Percentiles rank a stretch among this genome's conserved stretches.
These are phyloP conservation scores for Santalum album DNA, from an alignment of 164 flowering plant species.

Conservation along the genomic window DNA sequence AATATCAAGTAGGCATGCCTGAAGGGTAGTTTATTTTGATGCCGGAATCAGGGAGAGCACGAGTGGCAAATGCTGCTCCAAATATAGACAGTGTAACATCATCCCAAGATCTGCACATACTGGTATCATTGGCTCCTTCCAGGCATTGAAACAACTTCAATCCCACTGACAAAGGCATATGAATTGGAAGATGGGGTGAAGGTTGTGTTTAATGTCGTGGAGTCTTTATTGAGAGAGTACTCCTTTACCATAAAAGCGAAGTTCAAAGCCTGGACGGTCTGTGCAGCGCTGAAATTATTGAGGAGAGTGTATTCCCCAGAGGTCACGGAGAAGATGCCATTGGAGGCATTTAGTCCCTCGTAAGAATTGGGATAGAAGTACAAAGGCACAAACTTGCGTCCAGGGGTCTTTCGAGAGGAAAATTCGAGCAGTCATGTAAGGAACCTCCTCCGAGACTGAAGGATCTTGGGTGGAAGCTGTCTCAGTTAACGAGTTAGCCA, in stretches of 20 bases:
- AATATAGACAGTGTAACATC: constrained; percentile 50
- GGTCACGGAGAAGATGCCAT: constrained; percentile 47
- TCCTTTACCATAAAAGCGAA: constrained; percentile 57
- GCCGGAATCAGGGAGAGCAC: constrained; percentile 24
- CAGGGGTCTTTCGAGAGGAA: constrained; percentile 62
- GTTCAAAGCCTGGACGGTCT: constrained; percentile 50
- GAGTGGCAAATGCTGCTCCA: constrained; percentile 54
- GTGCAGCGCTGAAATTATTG: constrained; percentile 61
- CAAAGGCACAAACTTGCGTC: constrained; percentile 63
- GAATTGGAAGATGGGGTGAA: constrained; percentile 48
- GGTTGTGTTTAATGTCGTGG: constrained; percentile 35
- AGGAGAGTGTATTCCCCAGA: constrained; percentile 46
- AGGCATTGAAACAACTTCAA: constrained; percentile 83
- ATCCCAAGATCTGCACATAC: constrained; percentile 55
- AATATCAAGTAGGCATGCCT: constrained; percentile 32
- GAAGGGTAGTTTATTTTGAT: constrained; percentile 30
- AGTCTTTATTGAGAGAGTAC: constrained; percentile 43
- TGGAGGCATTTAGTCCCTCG: constrained; percentile 27
- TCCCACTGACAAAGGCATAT: constrained; percentile 88
- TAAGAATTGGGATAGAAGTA: constrained; percentile 68
- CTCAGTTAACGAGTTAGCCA: constrained; percentile 22
- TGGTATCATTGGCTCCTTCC: constrained; percentile 52
- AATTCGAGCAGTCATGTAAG: constrained; percentile 75
- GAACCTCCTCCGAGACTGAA: constrained; percentile 51
- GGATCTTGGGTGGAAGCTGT: constrained; percentile 55